Conservation (phyloP, 805 yeast genomes). For the Scheffersomyces amazonensis region DNA sequence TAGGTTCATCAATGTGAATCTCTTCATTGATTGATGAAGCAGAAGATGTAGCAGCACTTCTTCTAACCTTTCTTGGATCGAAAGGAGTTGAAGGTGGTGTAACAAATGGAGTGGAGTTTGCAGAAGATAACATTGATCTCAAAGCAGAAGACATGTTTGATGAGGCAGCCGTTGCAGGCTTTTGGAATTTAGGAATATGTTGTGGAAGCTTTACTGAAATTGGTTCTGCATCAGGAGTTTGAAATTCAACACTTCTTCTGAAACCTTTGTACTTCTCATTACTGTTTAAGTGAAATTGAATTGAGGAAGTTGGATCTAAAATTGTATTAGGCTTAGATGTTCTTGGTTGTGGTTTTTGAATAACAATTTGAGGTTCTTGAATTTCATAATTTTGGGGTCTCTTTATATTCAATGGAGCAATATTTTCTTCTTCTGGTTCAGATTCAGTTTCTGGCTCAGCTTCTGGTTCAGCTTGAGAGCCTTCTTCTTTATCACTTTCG, state of each 20-base stretch:
- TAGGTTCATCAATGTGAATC: background rate
- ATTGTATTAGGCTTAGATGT: slow-evolving; percentile 7
- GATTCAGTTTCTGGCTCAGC: slow-evolving; percentile 12
- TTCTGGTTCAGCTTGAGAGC: slow-evolving; percentile 8
- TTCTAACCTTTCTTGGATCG: slow-evolving; percentile 18
- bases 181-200: slow-evolving; percentile 6
- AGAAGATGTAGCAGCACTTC: background rate
- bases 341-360: slow-evolving; percentile 1
- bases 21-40: background rate
- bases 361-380: background rate
- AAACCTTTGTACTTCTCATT: slow-evolving; percentile 41
- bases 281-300: slow-evolving; percentile 23
- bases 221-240: slow-evolving; percentile 16
- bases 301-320: slow-evolving; percentile 7
- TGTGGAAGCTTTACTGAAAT: slow-evolving; percentile 20
- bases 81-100: slow-evolving; percentile 5
- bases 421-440: slow-evolving; percentile 15
- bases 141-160: slow-evolving; percentile 4
- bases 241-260: slow-evolving; percentile 30
- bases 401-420: slow-evolving; percentile 25
- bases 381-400: background rate
- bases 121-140: slow-evolving; percentile 7
- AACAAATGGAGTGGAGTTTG: background rate
- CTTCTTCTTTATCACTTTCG: slow-evolving; percentile 11
- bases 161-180: background rate